A percentile compares a stretch with the other conserved stretches of the same genome.
Conservation (phyloP, 2,329 filamentous ascomycete genomes). For the Periconia macrospinosa region DNA sequence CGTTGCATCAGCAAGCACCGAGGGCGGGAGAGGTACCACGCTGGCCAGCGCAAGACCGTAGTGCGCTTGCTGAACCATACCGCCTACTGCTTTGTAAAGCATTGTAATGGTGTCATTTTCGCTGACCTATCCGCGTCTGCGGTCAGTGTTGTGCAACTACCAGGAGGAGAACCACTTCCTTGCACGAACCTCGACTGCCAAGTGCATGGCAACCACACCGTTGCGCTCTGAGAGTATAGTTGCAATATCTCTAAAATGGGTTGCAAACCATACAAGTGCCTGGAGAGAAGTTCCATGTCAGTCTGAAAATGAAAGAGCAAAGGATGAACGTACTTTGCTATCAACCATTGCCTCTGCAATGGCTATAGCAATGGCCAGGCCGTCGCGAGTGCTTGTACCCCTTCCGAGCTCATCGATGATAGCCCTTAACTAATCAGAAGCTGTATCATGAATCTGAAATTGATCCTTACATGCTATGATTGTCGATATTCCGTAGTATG, state of each 20-base stretch:
- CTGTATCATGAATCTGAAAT: neutral
- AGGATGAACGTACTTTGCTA: slow-evolving; percentile 50
- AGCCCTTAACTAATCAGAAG: slow-evolving; percentile 42
- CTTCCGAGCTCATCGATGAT: slow-evolving; percentile 92
- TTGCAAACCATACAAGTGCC: slow-evolving; percentile 87
- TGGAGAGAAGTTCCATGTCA: slow-evolving; percentile 25
- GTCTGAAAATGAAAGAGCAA: neutral
- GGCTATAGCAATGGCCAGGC: slow-evolving; percentile 83
- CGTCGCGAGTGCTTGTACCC: slow-evolving; percentile 86
- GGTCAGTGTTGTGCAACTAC: neutral
- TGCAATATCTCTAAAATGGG: slow-evolving; percentile 85
- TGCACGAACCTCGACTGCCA: slow-evolving; percentile 67
- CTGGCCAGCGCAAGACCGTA: slow-evolving; percentile 86
- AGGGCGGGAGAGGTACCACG: slow-evolving; percentile 70
- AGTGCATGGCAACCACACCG: slow-evolving; percentile 81
- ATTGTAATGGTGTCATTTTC: slow-evolving; percentile 72
- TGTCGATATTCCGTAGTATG: slow-evolving; percentile 81
- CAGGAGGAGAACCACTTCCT: neutral
- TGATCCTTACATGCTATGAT: slow-evolving; percentile 60
- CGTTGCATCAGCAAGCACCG: slow-evolving; percentile 69
- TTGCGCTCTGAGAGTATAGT: slow-evolving; percentile 72
- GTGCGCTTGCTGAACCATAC: slow-evolving; percentile 68
- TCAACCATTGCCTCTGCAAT: slow-evolving; percentile 87
- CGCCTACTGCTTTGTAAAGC: slow-evolving; percentile 80
- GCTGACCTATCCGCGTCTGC: slow-evolving; percentile 29